Conservation (phyloP, 2,329 filamentous ascomycete genomes). For the Claviceps maximensis region DNA sequence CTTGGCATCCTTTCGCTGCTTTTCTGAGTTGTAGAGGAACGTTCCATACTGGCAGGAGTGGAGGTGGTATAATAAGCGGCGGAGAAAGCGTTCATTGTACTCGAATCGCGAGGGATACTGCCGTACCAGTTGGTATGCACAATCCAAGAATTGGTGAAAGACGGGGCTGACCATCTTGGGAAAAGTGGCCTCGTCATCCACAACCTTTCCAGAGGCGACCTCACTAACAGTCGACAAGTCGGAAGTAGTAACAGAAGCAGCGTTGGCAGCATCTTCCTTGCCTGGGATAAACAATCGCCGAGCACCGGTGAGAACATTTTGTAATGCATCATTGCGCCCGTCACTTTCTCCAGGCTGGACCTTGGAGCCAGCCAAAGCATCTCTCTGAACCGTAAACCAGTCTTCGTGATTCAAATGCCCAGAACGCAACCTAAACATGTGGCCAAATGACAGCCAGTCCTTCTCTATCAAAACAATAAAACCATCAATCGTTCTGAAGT, state of each 20-base stretch:
- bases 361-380: conserved; percentile 52
- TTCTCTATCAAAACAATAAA: conserved; percentile 94
- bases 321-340: conserved; percentile 59
- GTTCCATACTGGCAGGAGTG: conserved; percentile 96
- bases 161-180: conserved; percentile 90
- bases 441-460: conserved; percentile 94
- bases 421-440: conserved; percentile 91
- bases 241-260: conserved; percentile 15
- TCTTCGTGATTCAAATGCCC: conserved; percentile 82
- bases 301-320: conserved; percentile 76
- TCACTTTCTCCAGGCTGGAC: conserved; percentile 50
- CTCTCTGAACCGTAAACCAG: conserved; percentile 83
- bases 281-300: conserved; percentile 78
- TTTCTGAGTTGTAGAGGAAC: conserved; percentile 91
- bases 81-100: conserved; percentile 87
- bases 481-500: conserved; percentile 84
- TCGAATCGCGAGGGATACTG: conserved; percentile 86
- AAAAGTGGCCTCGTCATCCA: conserved; percentile 55
- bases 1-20: conserved; percentile 60
- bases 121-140: conserved; percentile 76
- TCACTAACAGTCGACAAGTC: conserved; percentile 44
- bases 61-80: conserved; percentile 79
- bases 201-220: conserved; percentile 24
- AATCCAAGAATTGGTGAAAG: conserved; percentile 95
- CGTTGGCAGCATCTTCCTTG: conserved; percentile 32